phyloP scores from a whole-genome alignment of 768 basidiomycete genomes.

The Phylloporus scabripes region DNA sequence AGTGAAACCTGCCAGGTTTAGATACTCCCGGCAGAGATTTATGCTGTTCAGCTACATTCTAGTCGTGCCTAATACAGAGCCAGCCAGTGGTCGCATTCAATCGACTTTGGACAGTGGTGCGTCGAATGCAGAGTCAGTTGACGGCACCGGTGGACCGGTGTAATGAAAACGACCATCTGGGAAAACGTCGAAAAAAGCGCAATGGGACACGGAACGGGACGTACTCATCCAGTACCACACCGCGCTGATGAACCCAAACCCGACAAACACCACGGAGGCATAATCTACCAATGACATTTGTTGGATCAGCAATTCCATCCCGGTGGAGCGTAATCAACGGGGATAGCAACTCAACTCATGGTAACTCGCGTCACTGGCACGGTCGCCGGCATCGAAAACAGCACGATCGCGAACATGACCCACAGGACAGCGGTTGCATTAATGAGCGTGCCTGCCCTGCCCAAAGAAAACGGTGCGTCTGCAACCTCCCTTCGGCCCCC shows the following conservation, averaged over 20 bases:
- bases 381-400: conserved; percentile 65
- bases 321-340: background rate
- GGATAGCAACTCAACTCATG: conserved; percentile 35
- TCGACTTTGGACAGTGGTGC: background rate
- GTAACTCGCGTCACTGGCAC: conserved; percentile 47
- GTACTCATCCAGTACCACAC: conserved; percentile 56
- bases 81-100: background rate
- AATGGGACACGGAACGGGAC: conserved; percentile 17
- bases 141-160: conserved; percentile 37
- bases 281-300: conserved; percentile 45
- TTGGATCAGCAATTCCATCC: background rate
- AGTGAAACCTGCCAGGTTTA: too few species aligned
- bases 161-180: conserved; percentile 43
- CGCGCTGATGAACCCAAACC: conserved; percentile 52
- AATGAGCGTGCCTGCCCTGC: conserved; percentile 38
- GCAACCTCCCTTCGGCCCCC: conserved; percentile 39
- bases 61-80: background rate
- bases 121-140: conserved; percentile 4
- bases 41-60: too few species aligned
- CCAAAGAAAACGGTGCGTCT: conserved; percentile 49
- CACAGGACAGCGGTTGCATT: conserved; percentile 55
- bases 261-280: conserved; percentile 62
- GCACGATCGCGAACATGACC: conserved; percentile 54
- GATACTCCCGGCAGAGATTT: too few species aligned
- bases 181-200: background rate